These are phyloP conservation scores for Ascochyta clinopodiicola DNA, from an alignment of 2,329 filamentous ascomycete genomes.

Conservation along the genomic window DNA sequence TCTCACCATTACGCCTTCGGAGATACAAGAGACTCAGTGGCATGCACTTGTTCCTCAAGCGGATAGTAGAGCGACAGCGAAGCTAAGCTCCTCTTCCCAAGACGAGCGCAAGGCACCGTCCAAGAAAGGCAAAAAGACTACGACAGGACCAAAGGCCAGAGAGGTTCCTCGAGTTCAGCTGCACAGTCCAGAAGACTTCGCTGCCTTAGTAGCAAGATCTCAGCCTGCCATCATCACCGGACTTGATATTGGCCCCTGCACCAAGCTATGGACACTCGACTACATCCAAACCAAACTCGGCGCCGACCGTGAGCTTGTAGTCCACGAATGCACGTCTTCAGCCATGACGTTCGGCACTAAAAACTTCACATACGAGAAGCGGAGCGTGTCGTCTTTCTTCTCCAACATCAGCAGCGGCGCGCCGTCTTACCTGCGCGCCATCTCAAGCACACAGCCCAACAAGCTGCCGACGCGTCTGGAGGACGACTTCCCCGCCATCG, in stretches of 20 bases:
- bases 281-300: conserved; percentile 66
- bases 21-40: conserved; percentile 28
- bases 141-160: conserved; percentile 15
- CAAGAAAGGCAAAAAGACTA: conserved; percentile 19
- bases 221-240: conserved; percentile 71
- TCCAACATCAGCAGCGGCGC: conserved; percentile 63
- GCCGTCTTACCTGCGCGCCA: conserved; percentile 77
- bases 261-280: conserved; percentile 69
- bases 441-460: conserved; percentile 72
- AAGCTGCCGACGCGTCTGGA: conserved; percentile 73
- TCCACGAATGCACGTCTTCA: conserved; percentile 71
- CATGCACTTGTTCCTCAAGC: conserved; percentile 17
- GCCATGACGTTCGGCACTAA: conserved; percentile 83
- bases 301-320: conserved; percentile 63
- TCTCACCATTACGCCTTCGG: conserved; percentile 27
- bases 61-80: conserved; percentile 20
- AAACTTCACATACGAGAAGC: conserved; percentile 79
- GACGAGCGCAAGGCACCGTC: conserved; percentile 19
- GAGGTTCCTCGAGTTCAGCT: conserved; percentile 62
- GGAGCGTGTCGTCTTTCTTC: conserved; percentile 71
- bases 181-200: conserved; percentile 63
- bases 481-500: conserved; percentile 73
- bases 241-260: conserved; percentile 71
- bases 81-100: conserved; percentile 1
- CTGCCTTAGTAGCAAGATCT: conserved; percentile 62